Evolutionary conservation across 225 moss, liverwort and hornwort genomes (phyloP), one percentile per base, ranked within the genome.

Genomic region (Physcomitrellopsis africana): DNA sequence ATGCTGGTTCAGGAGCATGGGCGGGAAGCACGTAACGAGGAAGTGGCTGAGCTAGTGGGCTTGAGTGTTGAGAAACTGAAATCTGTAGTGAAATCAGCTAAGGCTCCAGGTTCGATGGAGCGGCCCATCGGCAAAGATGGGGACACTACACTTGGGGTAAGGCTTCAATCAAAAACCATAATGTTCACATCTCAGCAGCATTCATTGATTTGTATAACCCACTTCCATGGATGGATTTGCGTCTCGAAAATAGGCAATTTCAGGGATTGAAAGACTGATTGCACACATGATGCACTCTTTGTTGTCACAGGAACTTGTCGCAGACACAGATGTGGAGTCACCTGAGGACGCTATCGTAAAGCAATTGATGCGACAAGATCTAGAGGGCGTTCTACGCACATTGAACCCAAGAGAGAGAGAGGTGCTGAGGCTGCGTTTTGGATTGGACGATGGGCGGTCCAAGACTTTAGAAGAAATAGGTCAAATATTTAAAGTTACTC

Each of bases 381-480:
- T 96, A 9, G 91, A 94, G 15, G 69, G 60, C 6, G 94, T 94
- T 1, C 78, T 96, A 56, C 76, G 80, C 72, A 96, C 96, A 1
- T 78, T 96, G 16, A 96, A 81, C 61, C 84, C 88, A 15, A 87
- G 96, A 26, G 96, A 96, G 77, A 84, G 87, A 67, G 94, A 92
- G 44, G 94, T 96, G n/a, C 80, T 96, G 22, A 88, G 87, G 83
- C 81, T 94, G 60, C 91, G 96, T 9, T 96, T 88, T 69, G 96
- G 96, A 44, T 79, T 96, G 77, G 88, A 84, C 6, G 89, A 90
- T 68, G 96, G 96, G 23, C 89, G 94, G 15, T 51, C 85, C 53
- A 89, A 72, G 59, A 96, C 94, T 22, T 81, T 96, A 6, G 96
- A 94, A 66, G 96, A 96, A 81, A 90, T 96, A 51, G 96, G 96